Percentiles rank a stretch among this genome's conserved stretches.
phyloP scores from a whole-genome alignment of 352 stramenopile genomes.

The Globisporangium recalcitrans region DNA sequence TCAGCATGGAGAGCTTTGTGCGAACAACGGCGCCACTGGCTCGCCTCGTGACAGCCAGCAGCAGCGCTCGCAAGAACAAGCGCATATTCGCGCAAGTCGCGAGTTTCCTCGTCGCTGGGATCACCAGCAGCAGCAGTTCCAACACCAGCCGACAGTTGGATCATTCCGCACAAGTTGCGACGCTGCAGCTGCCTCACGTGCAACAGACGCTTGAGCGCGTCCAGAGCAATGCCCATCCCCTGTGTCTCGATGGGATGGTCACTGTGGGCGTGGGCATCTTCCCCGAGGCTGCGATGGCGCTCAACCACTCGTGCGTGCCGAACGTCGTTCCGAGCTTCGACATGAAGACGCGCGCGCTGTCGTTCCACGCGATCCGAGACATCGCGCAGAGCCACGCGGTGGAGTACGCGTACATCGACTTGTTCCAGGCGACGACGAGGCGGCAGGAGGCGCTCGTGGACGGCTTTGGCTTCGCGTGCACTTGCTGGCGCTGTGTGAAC shows the following conservation, averaged over 20 bases:
- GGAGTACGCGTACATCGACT: slow-evolving; percentile 57
- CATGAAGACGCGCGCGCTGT: slow-evolving; percentile 32
- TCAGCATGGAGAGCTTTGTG: slow-evolving; percentile 56
- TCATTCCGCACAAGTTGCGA: neutral
- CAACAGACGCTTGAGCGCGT: slow-evolving; percentile 32
- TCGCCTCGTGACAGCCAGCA: slow-evolving; percentile 18
- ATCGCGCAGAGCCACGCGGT: slow-evolving; percentile 29
- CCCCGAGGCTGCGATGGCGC: slow-evolving; percentile 55
- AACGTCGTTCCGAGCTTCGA: slow-evolving; percentile 58
- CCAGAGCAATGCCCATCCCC: slow-evolving; percentile 51
- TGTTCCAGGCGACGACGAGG: slow-evolving; percentile 28
- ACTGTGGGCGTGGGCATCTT: slow-evolving; percentile 54
- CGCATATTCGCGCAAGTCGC: neutral
- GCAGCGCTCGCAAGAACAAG: neutral
- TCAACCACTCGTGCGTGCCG: slow-evolving; percentile 66
- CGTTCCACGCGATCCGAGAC: slow-evolving; percentile 35
- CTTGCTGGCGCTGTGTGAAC: slow-evolving; percentile 35
- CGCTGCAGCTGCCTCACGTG: slow-evolving; percentile 22
- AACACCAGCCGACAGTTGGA: neutral
- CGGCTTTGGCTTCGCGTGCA: slow-evolving; percentile 52
- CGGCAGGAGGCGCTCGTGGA: slow-evolving; percentile 31
- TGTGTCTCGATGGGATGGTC: slow-evolving; percentile 34
- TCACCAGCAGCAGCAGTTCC: slow-evolving; percentile 7
- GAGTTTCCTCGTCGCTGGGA: slow-evolving; percentile 2
- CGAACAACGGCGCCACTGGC: slow-evolving; percentile 26